Conservation (phyloP, 2,329 filamentous ascomycete genomes). For the Fonsecaea monophora region DNA sequence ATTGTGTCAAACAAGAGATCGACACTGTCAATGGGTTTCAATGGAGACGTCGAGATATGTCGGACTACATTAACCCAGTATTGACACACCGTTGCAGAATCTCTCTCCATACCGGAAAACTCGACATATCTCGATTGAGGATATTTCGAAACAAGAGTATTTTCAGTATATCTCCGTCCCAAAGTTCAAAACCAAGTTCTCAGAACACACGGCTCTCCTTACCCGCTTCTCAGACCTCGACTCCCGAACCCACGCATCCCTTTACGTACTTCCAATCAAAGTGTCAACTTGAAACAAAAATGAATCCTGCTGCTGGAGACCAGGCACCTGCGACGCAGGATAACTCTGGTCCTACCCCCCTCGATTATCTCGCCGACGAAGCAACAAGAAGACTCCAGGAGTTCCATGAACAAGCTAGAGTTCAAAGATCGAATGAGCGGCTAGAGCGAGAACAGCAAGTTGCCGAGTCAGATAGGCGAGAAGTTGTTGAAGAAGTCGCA, state of each 20-base stretch:
- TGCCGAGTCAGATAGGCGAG: not conserved
- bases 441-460: not conserved
- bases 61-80: not conserved
- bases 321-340: not conserved
- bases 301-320: constrained; percentile 1
- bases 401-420: no score
- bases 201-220: no score
- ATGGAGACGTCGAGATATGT: not conserved
- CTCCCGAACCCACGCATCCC: no score
- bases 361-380: not conserved
- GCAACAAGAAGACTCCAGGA: no score
- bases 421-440: no score
- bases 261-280: no score
- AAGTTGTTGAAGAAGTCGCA: not conserved
- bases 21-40: not conserved
- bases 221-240: no score
- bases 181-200: not conserved
- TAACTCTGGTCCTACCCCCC: not conserved
- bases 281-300: constrained; percentile 3
- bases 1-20: not conserved
- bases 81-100: not conserved
- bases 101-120: not conserved
- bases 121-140: not conserved
- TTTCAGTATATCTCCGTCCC: not conserved
- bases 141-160: not conserved